Percentiles rank a stretch among this genome's conserved stretches.
phyloP scores from a whole-genome alignment of 176 grass and related monocot species.

The Dendrocalamus sinicus region DNA sequence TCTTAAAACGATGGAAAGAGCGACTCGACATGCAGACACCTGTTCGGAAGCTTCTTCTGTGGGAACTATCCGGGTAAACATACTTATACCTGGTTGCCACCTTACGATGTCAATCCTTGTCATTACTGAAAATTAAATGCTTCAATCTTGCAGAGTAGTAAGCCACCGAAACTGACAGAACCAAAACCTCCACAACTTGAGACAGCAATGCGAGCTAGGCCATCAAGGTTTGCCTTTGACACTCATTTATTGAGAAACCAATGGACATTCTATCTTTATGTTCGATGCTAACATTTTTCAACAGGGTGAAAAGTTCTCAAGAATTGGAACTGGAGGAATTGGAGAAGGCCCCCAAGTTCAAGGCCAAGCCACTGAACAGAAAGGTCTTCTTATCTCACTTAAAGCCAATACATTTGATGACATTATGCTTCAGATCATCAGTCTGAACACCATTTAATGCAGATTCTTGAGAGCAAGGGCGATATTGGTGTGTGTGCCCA shows the following conservation, averaged over 20 bases:
- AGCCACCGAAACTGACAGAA: slow-evolving; percentile 53
- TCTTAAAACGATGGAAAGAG: slow-evolving; percentile 90
- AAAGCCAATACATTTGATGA: slow-evolving; percentile 2
- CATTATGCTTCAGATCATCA: slow-evolving; percentile 25
- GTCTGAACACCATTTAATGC: slow-evolving; percentile 35
- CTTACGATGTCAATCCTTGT: not conserved
- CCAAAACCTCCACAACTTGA: slow-evolving; percentile 76
- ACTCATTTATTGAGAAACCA: slow-evolving; percentile 17
- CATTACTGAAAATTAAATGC: slow-evolving; percentile 40
- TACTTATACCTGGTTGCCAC: not conserved
- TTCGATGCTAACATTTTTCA: slow-evolving; percentile 41
- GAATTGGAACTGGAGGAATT: slow-evolving; percentile 90
- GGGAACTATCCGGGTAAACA: slow-evolving; percentile 56
- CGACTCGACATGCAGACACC: slow-evolving; percentile 54
- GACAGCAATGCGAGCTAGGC: slow-evolving; percentile 76
- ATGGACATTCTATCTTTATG: not conserved
- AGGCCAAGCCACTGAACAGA: slow-evolving; percentile 85
- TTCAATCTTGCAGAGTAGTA: slow-evolving; percentile 62
- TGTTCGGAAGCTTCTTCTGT: slow-evolving; percentile 70
- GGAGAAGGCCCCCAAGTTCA: slow-evolving; percentile 87
- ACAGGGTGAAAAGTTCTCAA: slow-evolving; percentile 85
- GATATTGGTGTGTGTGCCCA: slow-evolving; percentile 55
- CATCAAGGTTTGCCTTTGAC: slow-evolving; percentile 65
- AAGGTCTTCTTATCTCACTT: slow-evolving; percentile 54
- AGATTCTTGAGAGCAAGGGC: slow-evolving; percentile 90